phyloP scores from a whole-genome alignment of 2,329 filamentous ascomycete species.

The Endoconidiophora laricicola region DNA sequence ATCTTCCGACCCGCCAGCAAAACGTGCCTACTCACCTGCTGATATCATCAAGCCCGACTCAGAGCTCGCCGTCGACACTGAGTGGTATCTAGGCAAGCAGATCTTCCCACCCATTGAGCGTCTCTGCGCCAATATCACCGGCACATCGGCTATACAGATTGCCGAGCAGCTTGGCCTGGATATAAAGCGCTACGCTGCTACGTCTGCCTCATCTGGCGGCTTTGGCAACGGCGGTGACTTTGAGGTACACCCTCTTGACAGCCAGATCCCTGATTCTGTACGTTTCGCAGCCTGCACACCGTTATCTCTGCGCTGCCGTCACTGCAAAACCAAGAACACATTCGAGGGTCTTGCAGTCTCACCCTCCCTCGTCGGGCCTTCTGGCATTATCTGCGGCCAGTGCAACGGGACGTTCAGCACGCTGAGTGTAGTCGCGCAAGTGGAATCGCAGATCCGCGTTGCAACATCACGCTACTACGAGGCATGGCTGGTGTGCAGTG shows the following conservation, averaged over 20 bases:
- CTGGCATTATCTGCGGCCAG: conserved; percentile 56
- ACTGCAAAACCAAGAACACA: conserved; percentile 52
- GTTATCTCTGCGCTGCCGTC: conserved; percentile 62
- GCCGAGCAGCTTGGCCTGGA: conserved; percentile 91
- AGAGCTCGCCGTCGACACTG: conserved; percentile 70
- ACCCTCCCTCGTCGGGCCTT: conserved; percentile 45
- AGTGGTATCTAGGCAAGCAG: conserved; percentile 96
- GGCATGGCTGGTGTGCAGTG: conserved; percentile 80
- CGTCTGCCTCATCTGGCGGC: conserved; percentile 23
- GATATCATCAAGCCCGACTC: conserved; percentile 68
- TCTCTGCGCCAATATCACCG: conserved; percentile 86
- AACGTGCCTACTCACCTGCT: conserved; percentile 73
- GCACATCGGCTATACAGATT: conserved; percentile 76
- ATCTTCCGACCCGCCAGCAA: conserved; percentile 56
- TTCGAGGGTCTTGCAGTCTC: conserved; percentile 61
- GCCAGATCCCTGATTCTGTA: conserved; percentile 79
- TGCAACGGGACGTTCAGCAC: conserved; percentile 52
- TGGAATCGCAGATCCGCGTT: conserved; percentile 67
- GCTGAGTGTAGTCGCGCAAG: conserved; percentile 65
- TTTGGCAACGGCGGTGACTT: conserved; percentile 25
- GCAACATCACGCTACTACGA: conserved; percentile 80
- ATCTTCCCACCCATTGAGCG: conserved; percentile 96
- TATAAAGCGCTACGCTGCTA: conserved; percentile 58
- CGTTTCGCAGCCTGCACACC: conserved; percentile 72
- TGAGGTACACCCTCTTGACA: conserved; percentile 82